Base-by-base conservation (phyloP, 2,329 filamentous ascomycete species). In the Plectosphaerella plurivora region DNA sequence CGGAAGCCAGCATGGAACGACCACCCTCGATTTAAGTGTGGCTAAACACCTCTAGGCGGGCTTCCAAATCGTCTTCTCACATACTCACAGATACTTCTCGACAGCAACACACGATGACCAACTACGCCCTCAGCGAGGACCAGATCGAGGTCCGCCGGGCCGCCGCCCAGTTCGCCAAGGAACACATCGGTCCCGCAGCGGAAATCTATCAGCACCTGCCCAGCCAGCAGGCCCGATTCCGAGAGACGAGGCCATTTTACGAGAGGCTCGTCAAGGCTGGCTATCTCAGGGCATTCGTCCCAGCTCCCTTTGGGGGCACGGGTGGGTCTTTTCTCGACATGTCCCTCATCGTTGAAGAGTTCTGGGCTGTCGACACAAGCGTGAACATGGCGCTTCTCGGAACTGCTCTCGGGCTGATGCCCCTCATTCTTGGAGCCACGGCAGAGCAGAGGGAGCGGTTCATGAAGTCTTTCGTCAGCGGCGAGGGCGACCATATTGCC, bases 341-440 rank as follows among this genome's bases (percentile, higher is more conserved):
- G 1, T 71, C 75, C 0, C 70, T 82, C 41, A 56, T 79, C 14
- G 71, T 80, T 1, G 78, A 82, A 57, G 78, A 82, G 55, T 69
- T 78, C 53, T 81, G 77, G 57, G 66, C 73, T 1, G 71, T 76
- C 36, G 79, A 83, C 54, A 72, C 74, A 0, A 73, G 72, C 15
- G 68, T 73, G 0, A 68, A 75, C 0, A 58, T 82, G 16, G 81
- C 76, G 0, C 72, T 82, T 15, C 71, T 81, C 39, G 76, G 69
- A 0, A 82, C 76, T 1, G 77, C 74, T 0, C 61, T 83, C 3
- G 79, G 79, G 0, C 59, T 83, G 33, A 76, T 71, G 1, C 78
- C 79, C 1, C 60, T 83, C 35, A 71, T 76, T 49, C 58, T 81
- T 35, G 70, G 65, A 1, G 72, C 68, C n/a, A 72, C 65, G 18